Evolutionary conservation across 106 monocot species (phyloP).

Genomic region (Agapanthus africanus): DNA sequence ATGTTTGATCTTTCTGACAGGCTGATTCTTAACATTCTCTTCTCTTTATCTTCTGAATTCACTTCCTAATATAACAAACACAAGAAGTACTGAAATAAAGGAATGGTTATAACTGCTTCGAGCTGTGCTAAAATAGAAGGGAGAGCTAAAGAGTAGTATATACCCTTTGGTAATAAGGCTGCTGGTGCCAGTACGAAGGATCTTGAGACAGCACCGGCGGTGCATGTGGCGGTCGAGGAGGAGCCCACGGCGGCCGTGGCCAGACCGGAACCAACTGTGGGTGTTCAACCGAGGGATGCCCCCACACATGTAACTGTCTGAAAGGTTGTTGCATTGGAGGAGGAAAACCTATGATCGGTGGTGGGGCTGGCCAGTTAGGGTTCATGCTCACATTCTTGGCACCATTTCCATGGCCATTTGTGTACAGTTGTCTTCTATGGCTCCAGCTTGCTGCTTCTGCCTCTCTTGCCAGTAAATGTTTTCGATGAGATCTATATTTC

Average conservation of each 20-base stretch:
- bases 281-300: conserved; percentile 34
- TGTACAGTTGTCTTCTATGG: conserved; percentile 62
- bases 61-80: no score
- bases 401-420: background rate
- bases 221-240: conserved; percentile 13
- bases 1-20: no score
- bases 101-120: no score
- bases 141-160: no score
- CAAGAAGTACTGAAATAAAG: no score
- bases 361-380: conserved; percentile 30
- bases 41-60: no score
- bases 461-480: conserved; percentile 80
- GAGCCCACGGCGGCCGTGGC: conserved; percentile 21
- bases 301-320: conserved; percentile 59
- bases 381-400: conserved; percentile 23
- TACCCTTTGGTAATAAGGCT: conserved; percentile 41
- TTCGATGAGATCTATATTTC: conserved; percentile 72
- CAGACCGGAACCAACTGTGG: conserved; percentile 28
- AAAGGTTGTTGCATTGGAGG: conserved; percentile 16
- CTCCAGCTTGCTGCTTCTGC: conserved; percentile 84
- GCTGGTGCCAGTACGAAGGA: conserved; percentile 55
- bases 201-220: conserved; percentile 8
- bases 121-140: no score
- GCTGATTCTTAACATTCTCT: no score
- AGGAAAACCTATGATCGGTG: conserved; percentile 48